Evolutionary conservation across 805 yeast genomes (phyloP), one percentile per base, ranked within the genome.

Genomic region (Wickerhamiella alocasiicola): DNA sequence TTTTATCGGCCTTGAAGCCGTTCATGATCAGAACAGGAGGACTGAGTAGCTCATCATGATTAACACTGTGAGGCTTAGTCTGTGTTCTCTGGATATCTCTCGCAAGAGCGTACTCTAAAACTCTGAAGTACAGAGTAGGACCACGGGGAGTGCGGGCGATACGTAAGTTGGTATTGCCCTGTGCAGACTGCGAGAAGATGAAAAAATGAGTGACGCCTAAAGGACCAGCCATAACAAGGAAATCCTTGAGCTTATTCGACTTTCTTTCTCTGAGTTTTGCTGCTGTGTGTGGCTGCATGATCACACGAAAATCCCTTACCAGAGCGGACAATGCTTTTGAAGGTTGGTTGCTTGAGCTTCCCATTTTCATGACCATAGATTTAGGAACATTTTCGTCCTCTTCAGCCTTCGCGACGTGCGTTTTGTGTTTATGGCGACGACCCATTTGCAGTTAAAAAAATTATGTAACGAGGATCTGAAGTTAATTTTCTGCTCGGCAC

Each of bases 141-240:
- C 99, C 99, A 45, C 85, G 71, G 25, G 97, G 95, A 67, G 87
- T 74, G 54, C 82, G 74, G 1, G 88, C 85, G 33, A 91, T 61
- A 54, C 96, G 73, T 47, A 91, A 65, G 38, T 88, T 79, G 4
- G 91, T 78, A 42, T 76, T 77, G 6, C 95, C 96, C 3, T 51
- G 39, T n/a, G 46, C 42, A 28, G 81, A 72, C 57, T 85, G 95
- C 46, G 84, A 78, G 65, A 91, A 87, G 16, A 88, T 66, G 62
- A 91, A 74, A 55, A 91, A 62, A 61, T 88, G 95, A 5, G 88
- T 71, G 17, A 91, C 95, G 20, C 94, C 94, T 32, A 91, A 66
- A 11, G 97, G 97, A 5, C 97, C 97, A 28, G 95, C 82, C 95
- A 91, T 87, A n/a, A 84, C 94, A n/a, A 87, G 72, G 52, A 81